Base-by-base conservation (phyloP, 2,329 filamentous ascomycete genomes). In the Fusarium bactridioides region DNA sequence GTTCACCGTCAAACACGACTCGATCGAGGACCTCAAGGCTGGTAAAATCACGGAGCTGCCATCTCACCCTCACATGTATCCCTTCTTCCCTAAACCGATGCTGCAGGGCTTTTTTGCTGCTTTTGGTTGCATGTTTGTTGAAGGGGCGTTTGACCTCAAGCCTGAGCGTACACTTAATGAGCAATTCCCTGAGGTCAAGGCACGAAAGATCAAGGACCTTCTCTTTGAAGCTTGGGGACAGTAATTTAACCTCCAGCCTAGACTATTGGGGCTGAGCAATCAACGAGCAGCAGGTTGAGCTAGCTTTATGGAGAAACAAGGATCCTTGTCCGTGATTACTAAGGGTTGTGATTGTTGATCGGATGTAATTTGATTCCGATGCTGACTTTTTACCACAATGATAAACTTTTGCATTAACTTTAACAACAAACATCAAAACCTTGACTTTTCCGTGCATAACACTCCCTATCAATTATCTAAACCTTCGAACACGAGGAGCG, bases 401-500 rank as follows among this genome's bases (percentile, higher is more conserved):
- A 7, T 15, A 35, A 35, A 16, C 15, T 15, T 35, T 6, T 7
- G 2, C 35, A 9, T 4, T 27, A 15, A 23, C 51, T 13, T 23
- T 11, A 0, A 7, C 16, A 16, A 7, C 37, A 41, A 29, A 4
- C 37, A 31, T 7, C 3, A 23, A 55, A 5, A 7, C 4, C 11
- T 31, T 23, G 1, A 10, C 15, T 23, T 18, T 27, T 9, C 5
- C 3, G 5, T 19, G 0, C 8, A 16, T 21, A 10, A 3, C 4
- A 37, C 3, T 18, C 2, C 9, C 15, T n/a, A 11, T 16, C 5
- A 3, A 7, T 29, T 1, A 7, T 21, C 23, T 16, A 8, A 19
- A 4, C 3, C 8, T 11, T 5, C 4, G 10, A 19, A 10, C 1
- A 6, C 5, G 3, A 25, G 7, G n/a, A 25, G 1, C 8, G 15